Evolutionary conservation across 1,139 yeast genomes (phyloP), one percentile per base, ranked within the genome.

Genomic region (Blastobotrys apis): DNA sequence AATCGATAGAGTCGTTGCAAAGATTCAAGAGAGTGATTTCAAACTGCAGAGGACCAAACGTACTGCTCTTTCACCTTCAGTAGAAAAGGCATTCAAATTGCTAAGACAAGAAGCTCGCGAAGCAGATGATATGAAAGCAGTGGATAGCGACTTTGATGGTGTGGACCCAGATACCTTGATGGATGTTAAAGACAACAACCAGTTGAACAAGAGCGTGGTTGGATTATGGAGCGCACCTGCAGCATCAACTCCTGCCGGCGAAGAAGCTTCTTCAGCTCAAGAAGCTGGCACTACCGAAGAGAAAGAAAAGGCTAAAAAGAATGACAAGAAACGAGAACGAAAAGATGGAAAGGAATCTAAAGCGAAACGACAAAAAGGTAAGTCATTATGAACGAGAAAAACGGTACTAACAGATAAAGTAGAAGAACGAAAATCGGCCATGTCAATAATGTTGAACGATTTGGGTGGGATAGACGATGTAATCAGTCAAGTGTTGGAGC

Each of bases 381-480:
- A 20, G 45, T 32, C 5, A 29, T 9, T 29, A 8, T 5, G 9
- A 31, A 6, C 13, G 21, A 31, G 17, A 21, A 31, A 16, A 6
- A 6, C 20, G 10, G 17, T 19, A 29, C 40, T 41, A 41, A 38
- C 41, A n/a, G 13, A 9, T 15, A 15, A 9, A 38, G 44, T 41
- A 36, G 49, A 47, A 31, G 60, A 57, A 25, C 47, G 56, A 29
- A 52, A 54, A 26, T 58, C 65, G 1, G 44, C 55, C 15, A 49
- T 60, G 9, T 64, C 78, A 0, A 56, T 70, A 20, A 76, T 80
- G 5, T 68, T 92, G 25, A 72, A 85, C 4, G 79, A 87, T 34
- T 68, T 92, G 17, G 99, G 99, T 32, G 98, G 99, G 1, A 78
- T 94, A 64, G 95, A 84, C 51, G 79, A 75, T 45, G 81, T 90